These are phyloP conservation scores for Aspergillus transmontanensis DNA, from an alignment of 2,329 filamentous ascomycete species.

Conservation along the genomic window DNA sequence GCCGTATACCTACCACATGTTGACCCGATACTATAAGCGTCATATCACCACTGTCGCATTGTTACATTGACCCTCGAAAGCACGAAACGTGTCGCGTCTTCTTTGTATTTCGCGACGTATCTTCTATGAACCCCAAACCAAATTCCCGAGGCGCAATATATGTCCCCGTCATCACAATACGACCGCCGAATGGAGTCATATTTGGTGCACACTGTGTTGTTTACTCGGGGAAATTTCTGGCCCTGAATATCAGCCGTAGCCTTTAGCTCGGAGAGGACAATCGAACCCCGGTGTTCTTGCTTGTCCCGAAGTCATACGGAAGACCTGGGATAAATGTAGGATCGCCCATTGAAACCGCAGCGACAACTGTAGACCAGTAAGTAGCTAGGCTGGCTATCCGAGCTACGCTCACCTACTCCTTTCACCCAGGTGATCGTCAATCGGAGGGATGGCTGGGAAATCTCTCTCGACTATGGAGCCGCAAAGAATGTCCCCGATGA, in stretches of 20 bases:
- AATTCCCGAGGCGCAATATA: not conserved
- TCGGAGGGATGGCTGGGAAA: not conserved
- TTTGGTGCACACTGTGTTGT: not conserved
- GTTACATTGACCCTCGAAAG: not conserved
- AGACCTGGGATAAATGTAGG: not conserved
- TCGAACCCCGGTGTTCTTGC: not conserved
- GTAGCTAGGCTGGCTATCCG: too few species aligned
- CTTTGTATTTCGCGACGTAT: not conserved
- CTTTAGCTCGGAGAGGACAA: not conserved
- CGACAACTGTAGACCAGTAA: not conserved
- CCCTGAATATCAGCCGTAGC: not conserved
- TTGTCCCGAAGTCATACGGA: not conserved
- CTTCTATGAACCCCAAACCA: not conserved
- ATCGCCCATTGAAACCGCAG: not conserved
- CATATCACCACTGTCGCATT: too few species aligned
- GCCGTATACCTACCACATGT: too few species aligned
- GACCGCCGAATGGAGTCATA: not conserved
- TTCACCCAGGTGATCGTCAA: not conserved
- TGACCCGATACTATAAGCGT: too few species aligned
- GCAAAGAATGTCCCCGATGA: not conserved
- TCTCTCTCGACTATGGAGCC: not conserved
- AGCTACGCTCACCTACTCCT: not conserved
- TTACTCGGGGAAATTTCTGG: not conserved
- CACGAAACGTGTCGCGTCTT: not conserved
- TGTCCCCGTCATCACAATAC: not conserved